Percentiles rank a stretch among this genome's conserved stretches.
Evolutionary conservation across 257 asterid species (phyloP).

Genomic region (Verbascum thapsus): DNA sequence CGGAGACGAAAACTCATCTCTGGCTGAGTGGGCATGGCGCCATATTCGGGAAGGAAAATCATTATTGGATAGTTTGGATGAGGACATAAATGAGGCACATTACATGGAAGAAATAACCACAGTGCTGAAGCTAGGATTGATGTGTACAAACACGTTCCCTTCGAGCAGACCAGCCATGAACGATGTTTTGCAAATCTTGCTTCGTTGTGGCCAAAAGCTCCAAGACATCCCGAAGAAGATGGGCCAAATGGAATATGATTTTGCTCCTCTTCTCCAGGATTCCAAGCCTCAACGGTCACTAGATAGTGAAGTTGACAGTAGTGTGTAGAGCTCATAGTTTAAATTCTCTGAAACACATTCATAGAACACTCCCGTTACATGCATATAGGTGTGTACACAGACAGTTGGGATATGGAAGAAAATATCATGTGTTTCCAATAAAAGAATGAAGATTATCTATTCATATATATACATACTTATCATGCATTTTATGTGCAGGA

Average conservation of each 20-base stretch:
- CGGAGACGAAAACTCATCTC: constrained; percentile 71
- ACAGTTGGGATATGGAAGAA: no score
- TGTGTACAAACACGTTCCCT: constrained; percentile 66
- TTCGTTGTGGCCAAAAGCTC: constrained; percentile 39
- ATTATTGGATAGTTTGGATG: constrained; percentile 50
- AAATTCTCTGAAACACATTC: background rate
- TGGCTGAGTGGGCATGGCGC: constrained; percentile 83
- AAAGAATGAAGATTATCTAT: no score
- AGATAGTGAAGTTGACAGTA: constrained; percentile 36
- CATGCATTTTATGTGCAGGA: no score
- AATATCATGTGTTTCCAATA: no score
- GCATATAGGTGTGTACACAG: no score
- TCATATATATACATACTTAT: no score
- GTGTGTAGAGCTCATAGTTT: constrained; percentile 29
- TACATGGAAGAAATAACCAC: constrained; percentile 56
- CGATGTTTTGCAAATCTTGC: constrained; percentile 62
- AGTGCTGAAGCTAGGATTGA: constrained; percentile 70
- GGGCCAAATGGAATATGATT: constrained; percentile 51
- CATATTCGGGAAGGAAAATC: constrained; percentile 52
- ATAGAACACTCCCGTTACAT: constrained; percentile 10
- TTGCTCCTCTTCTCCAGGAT: constrained; percentile 64
- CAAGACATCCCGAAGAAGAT: constrained; percentile 36
- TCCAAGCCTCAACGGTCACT: constrained; percentile 34
- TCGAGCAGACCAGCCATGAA: constrained; percentile 76
- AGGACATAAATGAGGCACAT: constrained; percentile 55